Evolutionary conservation across 208 protist species (phyloP).

Genomic region (Leishmania tarentolae): DNA sequence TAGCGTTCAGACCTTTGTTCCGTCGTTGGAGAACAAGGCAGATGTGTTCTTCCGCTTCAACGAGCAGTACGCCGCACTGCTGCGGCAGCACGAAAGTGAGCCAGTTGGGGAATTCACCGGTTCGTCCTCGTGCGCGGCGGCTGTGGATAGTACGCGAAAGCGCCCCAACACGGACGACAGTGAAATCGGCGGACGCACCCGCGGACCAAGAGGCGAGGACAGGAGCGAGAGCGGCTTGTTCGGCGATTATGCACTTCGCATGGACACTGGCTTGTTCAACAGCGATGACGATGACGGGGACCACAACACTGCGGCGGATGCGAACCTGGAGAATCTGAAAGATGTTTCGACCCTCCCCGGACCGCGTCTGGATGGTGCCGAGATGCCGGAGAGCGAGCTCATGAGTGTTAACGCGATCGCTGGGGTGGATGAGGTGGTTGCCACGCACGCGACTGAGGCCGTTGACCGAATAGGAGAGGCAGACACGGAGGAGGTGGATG

Average conservation of each 20-base stretch:
- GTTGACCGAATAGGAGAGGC: slow-evolving; percentile 9
- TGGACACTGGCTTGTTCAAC: background rate
- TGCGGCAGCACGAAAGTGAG: slow-evolving; percentile 17
- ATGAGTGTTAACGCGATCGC: background rate
- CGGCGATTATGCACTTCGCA: background rate
- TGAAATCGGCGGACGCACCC: background rate
- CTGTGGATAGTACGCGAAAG: background rate
- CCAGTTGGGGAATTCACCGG: background rate
- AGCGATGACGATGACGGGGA: slow-evolving; percentile 5
- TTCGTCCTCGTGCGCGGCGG: background rate
- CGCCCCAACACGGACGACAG: background rate
- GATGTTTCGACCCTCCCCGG: background rate
- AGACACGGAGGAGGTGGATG: slow-evolving; percentile 37
- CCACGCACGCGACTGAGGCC: background rate
- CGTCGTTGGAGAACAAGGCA: slow-evolving; percentile 78
- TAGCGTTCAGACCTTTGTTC: slow-evolving; percentile 54
- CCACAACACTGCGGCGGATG: slow-evolving; percentile 13
- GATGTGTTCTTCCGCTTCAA: slow-evolving; percentile 87
- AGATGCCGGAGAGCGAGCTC: background rate
- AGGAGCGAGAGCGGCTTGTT: background rate
- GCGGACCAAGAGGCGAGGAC: background rate
- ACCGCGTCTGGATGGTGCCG: background rate
- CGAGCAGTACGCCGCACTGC: slow-evolving; percentile 56
- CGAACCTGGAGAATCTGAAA: background rate
- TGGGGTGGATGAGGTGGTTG: slow-evolving; percentile 4